phyloP scores from a whole-genome alignment of 75 land plant species.

The Sequoiadendron giganteum region DNA sequence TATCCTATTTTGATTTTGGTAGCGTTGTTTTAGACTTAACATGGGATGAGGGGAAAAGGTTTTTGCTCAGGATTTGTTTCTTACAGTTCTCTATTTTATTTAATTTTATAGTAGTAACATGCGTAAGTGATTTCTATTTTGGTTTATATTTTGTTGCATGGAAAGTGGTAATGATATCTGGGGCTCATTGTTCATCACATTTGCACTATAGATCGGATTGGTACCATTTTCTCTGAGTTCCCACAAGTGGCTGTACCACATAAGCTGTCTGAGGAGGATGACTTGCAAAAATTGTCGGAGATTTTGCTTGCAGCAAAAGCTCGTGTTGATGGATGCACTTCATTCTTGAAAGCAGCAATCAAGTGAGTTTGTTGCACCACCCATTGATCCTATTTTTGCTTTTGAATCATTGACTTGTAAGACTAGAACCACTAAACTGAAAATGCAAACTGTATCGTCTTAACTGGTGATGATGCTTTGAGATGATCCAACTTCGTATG shows the following conservation, averaged over 20 bases:
- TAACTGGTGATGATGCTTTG: neutral
- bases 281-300: slow-evolving; percentile 65
- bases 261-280: slow-evolving; percentile 40
- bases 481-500: neutral
- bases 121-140: too few relatives aligned
- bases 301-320: slow-evolving; percentile 69
- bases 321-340: slow-evolving; percentile 74
- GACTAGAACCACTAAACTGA: neutral
- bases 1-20: too few relatives aligned
- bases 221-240: slow-evolving; percentile 56
- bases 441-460: neutral
- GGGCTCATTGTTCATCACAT: neutral
- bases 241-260: slow-evolving; percentile 57
- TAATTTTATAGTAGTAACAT: neutral
- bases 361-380: slow-evolving; percentile 37
- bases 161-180: neutral
- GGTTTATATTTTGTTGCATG: neutral
- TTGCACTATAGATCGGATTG: slow-evolving; percentile 60
- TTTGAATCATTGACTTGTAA: too few relatives aligned
- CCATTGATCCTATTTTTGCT: neutral
- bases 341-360: slow-evolving; percentile 90
- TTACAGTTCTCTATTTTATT: too few relatives aligned
- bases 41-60: neutral
- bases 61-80: neutral
- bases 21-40: neutral